Base-by-base conservation (phyloP, 2,329 filamentous ascomycete genomes). In the Phialophora expanda region DNA sequence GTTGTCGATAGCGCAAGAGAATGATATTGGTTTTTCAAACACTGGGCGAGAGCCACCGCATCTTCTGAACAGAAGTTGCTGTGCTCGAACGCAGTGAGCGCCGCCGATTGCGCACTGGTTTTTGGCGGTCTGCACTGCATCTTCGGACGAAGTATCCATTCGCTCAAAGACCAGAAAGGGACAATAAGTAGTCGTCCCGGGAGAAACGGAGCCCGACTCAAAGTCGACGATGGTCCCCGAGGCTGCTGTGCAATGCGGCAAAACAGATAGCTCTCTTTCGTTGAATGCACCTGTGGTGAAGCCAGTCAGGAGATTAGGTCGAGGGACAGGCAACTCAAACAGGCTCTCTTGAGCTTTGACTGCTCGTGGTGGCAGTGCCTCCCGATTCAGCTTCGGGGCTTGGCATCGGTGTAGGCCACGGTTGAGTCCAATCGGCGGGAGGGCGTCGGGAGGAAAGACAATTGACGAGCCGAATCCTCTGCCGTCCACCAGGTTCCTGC, bases 51-150 rank as follows among this genome's bases (percentile, higher is more conserved):
- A 38, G 26, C 56, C 51, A 28, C 54, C 64, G 50, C 66, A 65
- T 32, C 62, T 59, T 41, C 68, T 51, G 56, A 70, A 70, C 4
- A 71, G 48, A 17, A 70, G 56, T 41, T 71, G 70, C 24, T 68
- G 44, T 12, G 67, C 61, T 28, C 70, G 63, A 8, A 71, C 28
- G 48, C 67, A 72, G 51, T 70, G 69, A 32, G 70, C 64, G 12
- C 70, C 69, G 44, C 62, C 66, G 26, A 72, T 63, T 14, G 70
- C 70, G 50, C 70, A 72, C 50, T 69, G 65, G 38, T 72, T 72
- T 54, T 63, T 72, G 46, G 66, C 63, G 11, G 64, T 53, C 54
- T 72, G 64, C 22, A 72, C 44, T 5, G 62, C 65, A 44, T 71
- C 68, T 48, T 70, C 69, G 30, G 66, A 66, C 17, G 61, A 26